Conservation (phyloP, 192 early-diverging fungal genomes). For the Pecoramyces ruminantium region DNA sequence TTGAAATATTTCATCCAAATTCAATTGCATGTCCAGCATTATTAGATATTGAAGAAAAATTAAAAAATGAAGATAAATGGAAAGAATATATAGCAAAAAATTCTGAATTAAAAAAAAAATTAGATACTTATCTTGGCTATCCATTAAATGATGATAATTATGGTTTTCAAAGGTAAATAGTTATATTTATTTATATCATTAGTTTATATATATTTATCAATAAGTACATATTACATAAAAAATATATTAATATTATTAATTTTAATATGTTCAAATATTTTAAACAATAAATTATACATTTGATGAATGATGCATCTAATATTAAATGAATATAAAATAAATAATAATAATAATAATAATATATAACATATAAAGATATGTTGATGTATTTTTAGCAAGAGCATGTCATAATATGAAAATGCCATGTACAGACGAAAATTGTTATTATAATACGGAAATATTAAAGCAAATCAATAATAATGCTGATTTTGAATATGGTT, state of each 20-base stretch:
- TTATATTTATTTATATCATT: no score
- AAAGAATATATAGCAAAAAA: background rate
- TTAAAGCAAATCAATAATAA: background rate
- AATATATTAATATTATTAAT: no score
- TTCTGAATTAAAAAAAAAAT: background rate
- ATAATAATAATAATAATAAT: no score
- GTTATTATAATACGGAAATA: background rate
- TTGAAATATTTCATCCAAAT: conserved; percentile 28
- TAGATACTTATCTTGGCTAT: background rate
- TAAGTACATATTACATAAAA: no score
- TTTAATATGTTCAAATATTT: no score
- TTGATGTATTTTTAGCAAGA: background rate
- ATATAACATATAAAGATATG: no score
- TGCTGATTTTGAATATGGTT: background rate
- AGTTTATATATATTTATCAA: no score
- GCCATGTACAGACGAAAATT: background rate
- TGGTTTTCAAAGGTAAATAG: background rate
- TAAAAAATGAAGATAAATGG: background rate
- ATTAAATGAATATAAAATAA: no score
- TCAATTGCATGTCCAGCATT: conserved; percentile 13
- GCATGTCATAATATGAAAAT: background rate
- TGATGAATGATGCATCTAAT: no score
- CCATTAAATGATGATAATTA: background rate
- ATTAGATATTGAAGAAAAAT: background rate
- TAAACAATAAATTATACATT: no score